These are phyloP conservation scores for Candida orba DNA, from an alignment of 805 yeast species.

Conservation along the genomic window DNA sequence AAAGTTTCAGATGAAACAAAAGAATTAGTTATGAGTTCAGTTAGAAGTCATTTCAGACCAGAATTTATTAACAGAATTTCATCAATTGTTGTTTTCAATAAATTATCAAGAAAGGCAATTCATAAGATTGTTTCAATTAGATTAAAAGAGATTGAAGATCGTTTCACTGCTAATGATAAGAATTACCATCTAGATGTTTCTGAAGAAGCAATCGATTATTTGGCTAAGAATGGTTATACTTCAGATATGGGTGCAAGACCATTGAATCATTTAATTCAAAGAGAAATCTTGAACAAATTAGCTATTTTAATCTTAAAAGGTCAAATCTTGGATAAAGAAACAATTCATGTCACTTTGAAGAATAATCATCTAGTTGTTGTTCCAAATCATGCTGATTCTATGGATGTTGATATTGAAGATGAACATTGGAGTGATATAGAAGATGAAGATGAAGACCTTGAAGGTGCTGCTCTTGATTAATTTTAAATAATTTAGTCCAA, in stretches of 20 bases:
- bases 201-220: slow-evolving; percentile 70
- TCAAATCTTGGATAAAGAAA: slow-evolving; percentile 82
- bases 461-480: slow-evolving; percentile 12
- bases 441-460: slow-evolving; percentile 39
- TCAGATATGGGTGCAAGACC: slow-evolving; percentile 96
- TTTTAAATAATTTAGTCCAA: neutral
- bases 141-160: slow-evolving; percentile 71
- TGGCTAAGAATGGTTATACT: slow-evolving; percentile 83
- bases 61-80: slow-evolving; percentile 96
- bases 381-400: slow-evolving; percentile 73
- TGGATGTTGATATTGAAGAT: slow-evolving; percentile 41
- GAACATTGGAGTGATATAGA: slow-evolving; percentile 57
- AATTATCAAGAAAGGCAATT: slow-evolving; percentile 85
- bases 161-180: slow-evolving; percentile 84
- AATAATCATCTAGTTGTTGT: slow-evolving; percentile 66
- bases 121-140: slow-evolving; percentile 86
- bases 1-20: slow-evolving; percentile 63
- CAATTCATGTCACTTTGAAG: slow-evolving; percentile 53
- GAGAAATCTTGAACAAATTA: slow-evolving; percentile 76
- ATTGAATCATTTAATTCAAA: slow-evolving; percentile 84
- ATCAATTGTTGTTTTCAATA: slow-evolving; percentile 87
- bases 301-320: slow-evolving; percentile 87
- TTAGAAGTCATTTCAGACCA: slow-evolving; percentile 88
- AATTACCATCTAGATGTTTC: slow-evolving; percentile 65
- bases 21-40: slow-evolving; percentile 75